A percentile compares a stretch with the other conserved stretches of the same genome.
Evolutionary conservation across 306 rosid species (phyloP).

Genomic region (Amphicarpaea edgeworthii): DNA sequence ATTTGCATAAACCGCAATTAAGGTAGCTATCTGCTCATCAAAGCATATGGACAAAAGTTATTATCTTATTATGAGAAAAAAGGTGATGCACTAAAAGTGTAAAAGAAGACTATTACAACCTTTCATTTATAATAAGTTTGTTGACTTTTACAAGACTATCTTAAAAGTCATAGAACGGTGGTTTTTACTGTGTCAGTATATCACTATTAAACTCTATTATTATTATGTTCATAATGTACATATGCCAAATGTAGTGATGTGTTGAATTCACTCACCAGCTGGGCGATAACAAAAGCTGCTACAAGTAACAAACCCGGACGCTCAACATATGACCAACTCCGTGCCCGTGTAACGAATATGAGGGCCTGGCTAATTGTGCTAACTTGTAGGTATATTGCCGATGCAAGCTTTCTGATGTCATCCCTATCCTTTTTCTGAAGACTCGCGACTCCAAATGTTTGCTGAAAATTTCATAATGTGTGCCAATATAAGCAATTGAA

Average conservation of each 20-base stretch:
- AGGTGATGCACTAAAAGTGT: no score
- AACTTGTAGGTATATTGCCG: constrained; percentile 84
- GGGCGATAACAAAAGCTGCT: constrained; percentile 74
- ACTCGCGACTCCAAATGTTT: constrained; percentile 79
- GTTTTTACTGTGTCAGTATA: no score
- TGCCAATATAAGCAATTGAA: constrained; percentile 18
- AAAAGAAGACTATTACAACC: no score
- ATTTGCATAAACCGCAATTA: constrained; percentile 79
- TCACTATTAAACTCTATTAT: no score
- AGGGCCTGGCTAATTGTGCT: constrained; percentile 87
- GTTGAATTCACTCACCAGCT: constrained; percentile 68
- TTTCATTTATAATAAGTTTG: no score
- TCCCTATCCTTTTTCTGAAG: constrained; percentile 55
- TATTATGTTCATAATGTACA: not conserved
- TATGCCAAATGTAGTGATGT: not conserved
- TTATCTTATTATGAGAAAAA: no score
- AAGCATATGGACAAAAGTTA: constrained; percentile 27
- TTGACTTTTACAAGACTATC: no score
- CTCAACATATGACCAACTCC: constrained; percentile 80
- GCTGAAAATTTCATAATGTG: constrained; percentile 49
- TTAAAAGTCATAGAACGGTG: no score
- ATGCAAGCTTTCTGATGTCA: constrained; percentile 69
- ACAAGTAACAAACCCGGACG: constrained; percentile 78
- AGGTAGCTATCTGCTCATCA: constrained; percentile 70
- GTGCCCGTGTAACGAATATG: constrained; percentile 76